Evolutionary conservation across 2,329 filamentous ascomycete genomes (phyloP).

Genomic region (Microsporum ferrugineum): DNA sequence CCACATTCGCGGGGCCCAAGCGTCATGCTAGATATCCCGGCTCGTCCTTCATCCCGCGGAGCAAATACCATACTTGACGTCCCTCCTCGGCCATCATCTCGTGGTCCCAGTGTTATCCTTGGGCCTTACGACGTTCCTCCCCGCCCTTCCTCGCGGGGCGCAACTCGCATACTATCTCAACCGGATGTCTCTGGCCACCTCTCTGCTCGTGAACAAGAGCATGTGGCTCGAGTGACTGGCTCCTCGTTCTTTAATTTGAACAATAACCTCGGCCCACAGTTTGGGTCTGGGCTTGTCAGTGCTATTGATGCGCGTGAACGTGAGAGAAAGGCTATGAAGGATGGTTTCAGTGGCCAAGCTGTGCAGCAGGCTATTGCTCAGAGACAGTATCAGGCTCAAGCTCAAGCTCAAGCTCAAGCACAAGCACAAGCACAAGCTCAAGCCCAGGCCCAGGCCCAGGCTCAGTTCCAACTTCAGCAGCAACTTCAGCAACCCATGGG

Average conservation of each 20-base stretch:
- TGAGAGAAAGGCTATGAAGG: constrained; percentile 60
- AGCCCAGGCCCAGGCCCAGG: constrained; percentile 11
- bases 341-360: constrained; percentile 56
- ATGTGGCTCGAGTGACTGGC: constrained; percentile 71
- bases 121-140: constrained; percentile 31
- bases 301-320: constrained; percentile 70
- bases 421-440: constrained; percentile 20
- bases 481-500: not conserved
- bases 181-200: constrained; percentile 49
- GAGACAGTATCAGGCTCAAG: constrained; percentile 46
- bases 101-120: constrained; percentile 45
- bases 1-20: constrained; percentile 51
- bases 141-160: constrained; percentile 49
- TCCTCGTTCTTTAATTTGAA: constrained; percentile 62
- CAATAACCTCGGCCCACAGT: constrained; percentile 33
- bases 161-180: constrained; percentile 40
- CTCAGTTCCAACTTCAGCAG: not conserved
- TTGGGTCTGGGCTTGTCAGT: constrained; percentile 56
- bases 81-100: constrained; percentile 46
- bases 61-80: constrained; percentile 39
- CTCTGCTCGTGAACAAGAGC: constrained; percentile 80
- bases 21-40: constrained; percentile 37
- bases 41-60: constrained; percentile 49
- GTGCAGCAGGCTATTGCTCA: constrained; percentile 63
- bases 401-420: constrained; percentile 21